These are phyloP conservation scores for Domatiomyces globalis DNA, from an alignment of 2,329 filamentous ascomycete species.

Conservation along the genomic window DNA sequence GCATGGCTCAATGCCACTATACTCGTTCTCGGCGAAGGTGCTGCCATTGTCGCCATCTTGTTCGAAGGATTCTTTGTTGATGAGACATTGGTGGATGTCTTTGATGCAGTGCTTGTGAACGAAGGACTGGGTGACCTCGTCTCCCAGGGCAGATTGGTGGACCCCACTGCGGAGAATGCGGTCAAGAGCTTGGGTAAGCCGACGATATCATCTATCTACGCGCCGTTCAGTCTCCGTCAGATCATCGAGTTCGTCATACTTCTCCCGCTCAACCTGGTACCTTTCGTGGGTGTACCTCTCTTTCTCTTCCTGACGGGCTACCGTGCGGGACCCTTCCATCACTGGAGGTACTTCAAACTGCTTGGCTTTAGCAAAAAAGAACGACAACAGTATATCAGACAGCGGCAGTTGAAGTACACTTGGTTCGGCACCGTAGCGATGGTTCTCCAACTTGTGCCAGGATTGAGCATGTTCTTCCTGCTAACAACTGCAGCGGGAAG, in stretches of 20 bases:
- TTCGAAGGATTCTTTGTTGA: conserved; percentile 76
- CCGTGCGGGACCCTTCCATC: conserved; percentile 71
- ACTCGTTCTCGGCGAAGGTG: conserved; percentile 58
- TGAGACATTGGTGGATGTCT: conserved; percentile 64
- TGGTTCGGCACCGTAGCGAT: conserved; percentile 87
- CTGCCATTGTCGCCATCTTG: conserved; percentile 47
- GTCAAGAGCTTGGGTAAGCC: conserved; percentile 74
- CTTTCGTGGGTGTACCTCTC: conserved; percentile 64
- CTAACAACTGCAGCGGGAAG: conserved; percentile 74
- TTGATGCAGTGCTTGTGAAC: conserved; percentile 72
- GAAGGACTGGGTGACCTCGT: conserved; percentile 57
- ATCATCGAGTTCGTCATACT: conserved; percentile 70
- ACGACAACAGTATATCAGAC: conserved; percentile 55
- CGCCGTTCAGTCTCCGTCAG: conserved; percentile 81
- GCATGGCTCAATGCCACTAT: conserved; percentile 87
- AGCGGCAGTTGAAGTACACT: conserved; percentile 65
- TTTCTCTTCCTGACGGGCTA: conserved; percentile 84
- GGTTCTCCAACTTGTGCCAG: conserved; percentile 71
- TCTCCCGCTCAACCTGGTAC: conserved; percentile 75
- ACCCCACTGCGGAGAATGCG: conserved; percentile 49
- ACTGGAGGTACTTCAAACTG: conserved; percentile 81
- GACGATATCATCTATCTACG: conserved; percentile 60
- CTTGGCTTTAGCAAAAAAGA: conserved; percentile 60
- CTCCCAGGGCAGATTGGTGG: conserved; percentile 49
- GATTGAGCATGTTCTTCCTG: conserved; percentile 87